Percentiles rank a stretch among this genome's conserved stretches.
Evolutionary conservation across 2,329 filamentous ascomycete species (phyloP).

Genomic region (Talaromyces sp.): DNA sequence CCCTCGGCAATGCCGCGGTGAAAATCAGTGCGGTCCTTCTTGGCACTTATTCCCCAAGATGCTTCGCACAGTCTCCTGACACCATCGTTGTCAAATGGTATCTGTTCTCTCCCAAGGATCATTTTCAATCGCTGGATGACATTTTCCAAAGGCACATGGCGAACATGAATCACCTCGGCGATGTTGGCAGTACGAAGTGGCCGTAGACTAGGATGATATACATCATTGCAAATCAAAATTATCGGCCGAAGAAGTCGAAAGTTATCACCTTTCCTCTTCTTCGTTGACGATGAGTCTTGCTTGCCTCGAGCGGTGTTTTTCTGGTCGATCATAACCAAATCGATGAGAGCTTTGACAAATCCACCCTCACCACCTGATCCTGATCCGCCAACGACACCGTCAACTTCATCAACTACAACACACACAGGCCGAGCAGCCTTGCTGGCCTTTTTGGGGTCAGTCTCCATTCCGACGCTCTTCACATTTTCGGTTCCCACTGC

Average conservation of each 20-base stretch:
- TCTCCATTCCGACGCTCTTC: conserved; percentile 54
- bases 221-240: conserved; percentile 93
- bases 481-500: conserved; percentile 93
- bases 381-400: conserved; percentile 81
- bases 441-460: conserved; percentile 47
- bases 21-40: conserved; percentile 47
- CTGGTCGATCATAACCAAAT: conserved; percentile 80
- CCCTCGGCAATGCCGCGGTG: conserved; percentile 42
- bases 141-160: conserved; percentile 80
- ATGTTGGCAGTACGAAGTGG: conserved; percentile 77
- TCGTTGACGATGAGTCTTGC: conserved; percentile 12
- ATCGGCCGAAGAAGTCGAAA: conserved; percentile 84
- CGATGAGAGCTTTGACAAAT: conserved; percentile 91
- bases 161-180: conserved; percentile 87
- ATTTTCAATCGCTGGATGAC: conserved; percentile 74
- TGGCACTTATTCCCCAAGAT: conserved; percentile 58
- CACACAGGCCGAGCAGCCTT: conserved; percentile 83
- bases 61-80: conserved; percentile 67
- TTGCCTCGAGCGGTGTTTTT: conserved; percentile 57
- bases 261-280: conserved; percentile 68
- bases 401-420: conserved; percentile 92
- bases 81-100: conserved; percentile 82
- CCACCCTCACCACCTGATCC: conserved; percentile 78
- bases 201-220: conserved; percentile 84
- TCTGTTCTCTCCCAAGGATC: conserved; percentile 84